Conservation (phyloP, 176 grass and related monocot species). For the Neostapfia colusana region DNA sequence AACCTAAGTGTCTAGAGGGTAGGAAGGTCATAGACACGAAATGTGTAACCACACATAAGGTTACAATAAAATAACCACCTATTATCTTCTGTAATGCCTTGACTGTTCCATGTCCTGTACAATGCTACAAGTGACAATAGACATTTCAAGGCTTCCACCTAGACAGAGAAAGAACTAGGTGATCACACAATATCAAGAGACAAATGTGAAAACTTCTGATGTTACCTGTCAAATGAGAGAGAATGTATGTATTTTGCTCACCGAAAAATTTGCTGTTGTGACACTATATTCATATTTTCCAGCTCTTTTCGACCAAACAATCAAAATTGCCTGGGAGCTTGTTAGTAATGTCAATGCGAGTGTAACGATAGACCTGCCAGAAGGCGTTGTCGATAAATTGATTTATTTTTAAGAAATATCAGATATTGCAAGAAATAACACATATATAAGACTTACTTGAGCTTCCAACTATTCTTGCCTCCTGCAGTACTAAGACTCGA, state of each 20-base stretch:
- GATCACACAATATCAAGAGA: slow-evolving; percentile 12
- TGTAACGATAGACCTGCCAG: slow-evolving; percentile 68
- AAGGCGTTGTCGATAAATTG: slow-evolving; percentile 20
- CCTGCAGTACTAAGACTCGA: slow-evolving; percentile 27
- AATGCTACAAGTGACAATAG: slow-evolving; percentile 65
- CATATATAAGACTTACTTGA: slow-evolving; percentile 56
- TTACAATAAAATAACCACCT: slow-evolving; percentile 38
- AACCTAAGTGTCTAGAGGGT: neutral
- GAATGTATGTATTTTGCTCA: slow-evolving; percentile 43
- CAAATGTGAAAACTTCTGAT: neutral
- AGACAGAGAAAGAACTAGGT: slow-evolving; percentile 33
- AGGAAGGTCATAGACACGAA: slow-evolving; percentile 5
- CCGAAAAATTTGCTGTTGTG: slow-evolving; percentile 94
- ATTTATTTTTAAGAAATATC: slow-evolving; percentile 15
- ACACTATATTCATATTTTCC: slow-evolving; percentile 94
- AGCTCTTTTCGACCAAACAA: slow-evolving; percentile 89
- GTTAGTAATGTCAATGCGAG: slow-evolving; percentile 84
- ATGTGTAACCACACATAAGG: neutral
- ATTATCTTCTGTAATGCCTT: slow-evolving; percentile 86
- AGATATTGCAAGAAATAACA: slow-evolving; percentile 12
- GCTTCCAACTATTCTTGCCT: slow-evolving; percentile 77
- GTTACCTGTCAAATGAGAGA: neutral
- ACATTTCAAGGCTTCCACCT: slow-evolving; percentile 93
- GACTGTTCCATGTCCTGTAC: slow-evolving; percentile 71
- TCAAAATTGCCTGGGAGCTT: slow-evolving; percentile 95